A percentile compares a stretch with the other conserved stretches of the same genome.
phyloP scores from a whole-genome alignment of 106 monocot species.

The Gastrodia elata region DNA sequence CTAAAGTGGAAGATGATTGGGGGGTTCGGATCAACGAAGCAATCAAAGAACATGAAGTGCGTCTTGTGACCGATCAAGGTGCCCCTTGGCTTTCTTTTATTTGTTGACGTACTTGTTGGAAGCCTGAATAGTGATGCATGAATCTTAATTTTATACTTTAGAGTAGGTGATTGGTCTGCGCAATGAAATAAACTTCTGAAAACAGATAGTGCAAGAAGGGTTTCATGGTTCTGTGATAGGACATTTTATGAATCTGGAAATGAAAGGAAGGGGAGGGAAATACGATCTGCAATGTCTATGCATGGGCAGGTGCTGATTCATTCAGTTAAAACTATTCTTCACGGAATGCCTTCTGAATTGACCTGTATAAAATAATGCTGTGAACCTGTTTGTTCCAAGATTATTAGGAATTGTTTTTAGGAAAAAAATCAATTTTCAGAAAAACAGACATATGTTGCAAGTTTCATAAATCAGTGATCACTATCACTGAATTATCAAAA shows the following conservation, averaged over 20 bases:
- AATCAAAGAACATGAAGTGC: slow-evolving; percentile 6
- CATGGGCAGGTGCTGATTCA: background rate
- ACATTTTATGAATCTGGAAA: background rate
- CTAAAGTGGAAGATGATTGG: background rate
- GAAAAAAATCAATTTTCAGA: too few species aligned
- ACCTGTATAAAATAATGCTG: too few species aligned
- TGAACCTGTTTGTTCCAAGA: too few species aligned
- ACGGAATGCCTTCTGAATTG: too few species aligned
- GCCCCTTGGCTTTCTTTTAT: background rate
- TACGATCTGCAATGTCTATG: background rate
- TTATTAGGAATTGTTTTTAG: too few species aligned
- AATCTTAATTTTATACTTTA: background rate
- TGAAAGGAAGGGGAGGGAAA: background rate
- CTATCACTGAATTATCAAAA: background rate
- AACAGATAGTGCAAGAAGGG: background rate
- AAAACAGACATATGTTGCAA: too few species aligned
- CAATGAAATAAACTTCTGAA: background rate
- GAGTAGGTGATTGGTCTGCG: background rate
- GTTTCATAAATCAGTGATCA: too few species aligned
- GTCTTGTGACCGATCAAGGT: slow-evolving; percentile 7
- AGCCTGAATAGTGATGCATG: background rate
- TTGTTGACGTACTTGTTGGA: background rate
- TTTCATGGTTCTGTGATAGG: background rate
- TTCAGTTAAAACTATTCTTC: background rate
- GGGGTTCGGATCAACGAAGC: slow-evolving; percentile 5